Percentiles rank a stretch among this genome's conserved stretches.
Conservation (phyloP, 139 green algal species). For the Tetradesmus obliquus region DNA sequence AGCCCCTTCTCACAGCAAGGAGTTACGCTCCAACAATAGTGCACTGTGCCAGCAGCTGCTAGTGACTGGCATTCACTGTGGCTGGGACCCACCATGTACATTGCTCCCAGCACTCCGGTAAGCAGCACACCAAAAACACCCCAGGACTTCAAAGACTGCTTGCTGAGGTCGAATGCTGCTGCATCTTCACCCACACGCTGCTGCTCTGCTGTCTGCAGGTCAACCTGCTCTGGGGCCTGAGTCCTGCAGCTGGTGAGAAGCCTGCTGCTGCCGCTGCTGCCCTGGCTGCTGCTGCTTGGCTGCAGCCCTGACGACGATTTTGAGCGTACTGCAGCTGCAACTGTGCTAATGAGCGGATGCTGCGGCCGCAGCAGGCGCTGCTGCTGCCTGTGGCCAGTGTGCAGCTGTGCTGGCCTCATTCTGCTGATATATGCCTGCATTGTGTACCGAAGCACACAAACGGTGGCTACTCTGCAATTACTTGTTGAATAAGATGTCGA, state of each 20-base stretch:
- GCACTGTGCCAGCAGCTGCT: not conserved
- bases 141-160: constrained; percentile 88
- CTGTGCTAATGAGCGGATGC: not conserved
- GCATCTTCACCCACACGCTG: constrained; percentile 90
- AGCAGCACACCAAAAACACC: constrained; percentile 84
- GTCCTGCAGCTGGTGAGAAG: constrained; percentile 4
- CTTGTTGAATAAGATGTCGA: not conserved
- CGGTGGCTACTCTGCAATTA: not conserved
- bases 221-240: constrained; percentile 2
- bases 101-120: constrained; percentile 72
- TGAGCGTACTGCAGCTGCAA: not conserved
- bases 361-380: not conserved
- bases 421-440: not conserved
- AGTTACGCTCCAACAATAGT: not conserved
- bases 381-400: not conserved
- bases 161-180: constrained; percentile 79
- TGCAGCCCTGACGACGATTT: not conserved
- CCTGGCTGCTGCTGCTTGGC: not conserved
- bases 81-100: constrained; percentile 80
- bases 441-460: not conserved
- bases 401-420: not conserved
- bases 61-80: not conserved
- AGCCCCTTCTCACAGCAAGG: not conserved
- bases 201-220: constrained; percentile 22
- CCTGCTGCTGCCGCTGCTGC: constrained; percentile 12